Percentiles rank a stretch among this genome's conserved stretches.
These are phyloP conservation scores for Biancaea sappan DNA, from an alignment of 306 rosid genomes.

Conservation along the genomic window DNA sequence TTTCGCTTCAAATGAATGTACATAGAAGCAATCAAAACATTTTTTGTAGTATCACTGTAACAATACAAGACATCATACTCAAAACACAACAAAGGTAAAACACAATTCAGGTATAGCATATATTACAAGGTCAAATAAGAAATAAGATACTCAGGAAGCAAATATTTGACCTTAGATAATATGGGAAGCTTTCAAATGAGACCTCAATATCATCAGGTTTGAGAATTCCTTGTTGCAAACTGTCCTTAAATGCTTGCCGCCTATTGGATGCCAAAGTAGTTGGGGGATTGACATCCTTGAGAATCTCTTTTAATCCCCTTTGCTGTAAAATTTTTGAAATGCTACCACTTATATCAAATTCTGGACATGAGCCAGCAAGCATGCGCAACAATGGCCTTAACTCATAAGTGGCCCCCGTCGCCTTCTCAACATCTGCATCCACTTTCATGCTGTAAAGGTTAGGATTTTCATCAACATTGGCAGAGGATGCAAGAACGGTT, in stretches of 20 bases:
- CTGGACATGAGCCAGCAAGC: constrained; percentile 62
- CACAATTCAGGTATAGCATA: constrained; percentile 9
- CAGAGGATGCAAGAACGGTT: constrained; percentile 55
- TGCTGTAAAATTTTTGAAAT: constrained; percentile 66
- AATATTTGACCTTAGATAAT: constrained; percentile 70
- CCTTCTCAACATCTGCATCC: constrained; percentile 55
- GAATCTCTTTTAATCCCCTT: constrained; percentile 60
- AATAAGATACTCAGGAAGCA: constrained; percentile 13
- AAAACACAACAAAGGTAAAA: neutral
- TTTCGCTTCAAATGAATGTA: constrained; percentile 80
- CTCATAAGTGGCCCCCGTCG: constrained; percentile 46
- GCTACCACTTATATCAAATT: constrained; percentile 57
- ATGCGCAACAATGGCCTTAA: constrained; percentile 62
- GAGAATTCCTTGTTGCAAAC: constrained; percentile 69
- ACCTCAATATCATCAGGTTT: constrained; percentile 66
- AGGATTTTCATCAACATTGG: constrained; percentile 52
- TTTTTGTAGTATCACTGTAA: constrained; percentile 85
- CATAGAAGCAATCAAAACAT: constrained; percentile 63
- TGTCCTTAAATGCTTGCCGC: constrained; percentile 73
- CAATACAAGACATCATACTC: constrained; percentile 27
- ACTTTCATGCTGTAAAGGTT: constrained; percentile 53
- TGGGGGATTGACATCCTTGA: constrained; percentile 64
- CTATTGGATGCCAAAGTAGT: constrained; percentile 54
- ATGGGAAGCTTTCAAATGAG: constrained; percentile 82
- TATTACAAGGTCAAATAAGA: constrained; percentile 9